Evolutionary conservation across 2,329 filamentous ascomycete species (phyloP).

Genomic region (Kalaharituber pfeilii): DNA sequence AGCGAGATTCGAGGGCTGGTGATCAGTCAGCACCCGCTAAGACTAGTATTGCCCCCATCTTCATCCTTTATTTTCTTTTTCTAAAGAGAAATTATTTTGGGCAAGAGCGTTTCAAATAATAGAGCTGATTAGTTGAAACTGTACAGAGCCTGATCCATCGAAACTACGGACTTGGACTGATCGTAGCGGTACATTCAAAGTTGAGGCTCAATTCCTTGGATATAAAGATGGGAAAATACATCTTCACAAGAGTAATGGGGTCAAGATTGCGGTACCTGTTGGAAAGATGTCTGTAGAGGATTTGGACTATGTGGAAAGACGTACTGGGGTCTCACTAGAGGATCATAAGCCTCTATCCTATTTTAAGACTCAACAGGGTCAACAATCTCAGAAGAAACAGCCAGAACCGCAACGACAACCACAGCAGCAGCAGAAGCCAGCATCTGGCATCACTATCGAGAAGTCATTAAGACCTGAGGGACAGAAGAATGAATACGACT

Average conservation of each 20-base stretch:
- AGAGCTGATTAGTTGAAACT: not conserved
- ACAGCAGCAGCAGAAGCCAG: slow-evolving; percentile 20
- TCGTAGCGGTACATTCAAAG: slow-evolving; percentile 85
- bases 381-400: slow-evolving; percentile 27
- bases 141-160: slow-evolving; percentile 58
- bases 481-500: slow-evolving; percentile 64
- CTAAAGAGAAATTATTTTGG: too few relatives aligned
- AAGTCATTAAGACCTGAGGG: slow-evolving; percentile 23
- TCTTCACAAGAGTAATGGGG: slow-evolving; percentile 90
- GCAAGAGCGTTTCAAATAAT: not conserved
- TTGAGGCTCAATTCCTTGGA: slow-evolving; percentile 90
- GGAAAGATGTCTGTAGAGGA: slow-evolving; percentile 92
- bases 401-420: slow-evolving; percentile 26
- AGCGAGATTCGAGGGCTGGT: not conserved
- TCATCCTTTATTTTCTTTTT: not conserved
- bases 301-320: slow-evolving; percentile 79
- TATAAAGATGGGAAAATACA: slow-evolving; percentile 94
- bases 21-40: not conserved
- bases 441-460: slow-evolving; percentile 22
- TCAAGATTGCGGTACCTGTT: slow-evolving; percentile 93
- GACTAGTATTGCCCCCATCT: not conserved
- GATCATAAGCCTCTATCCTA: slow-evolving; percentile 88
- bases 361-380: slow-evolving; percentile 40
- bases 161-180: slow-evolving; percentile 92
- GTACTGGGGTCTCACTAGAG: slow-evolving; percentile 70